Percentiles rank a stretch among this genome's conserved stretches.
Evolutionary conservation across 306 rosid species (phyloP).

Genomic region (Calophaca sinica): DNA sequence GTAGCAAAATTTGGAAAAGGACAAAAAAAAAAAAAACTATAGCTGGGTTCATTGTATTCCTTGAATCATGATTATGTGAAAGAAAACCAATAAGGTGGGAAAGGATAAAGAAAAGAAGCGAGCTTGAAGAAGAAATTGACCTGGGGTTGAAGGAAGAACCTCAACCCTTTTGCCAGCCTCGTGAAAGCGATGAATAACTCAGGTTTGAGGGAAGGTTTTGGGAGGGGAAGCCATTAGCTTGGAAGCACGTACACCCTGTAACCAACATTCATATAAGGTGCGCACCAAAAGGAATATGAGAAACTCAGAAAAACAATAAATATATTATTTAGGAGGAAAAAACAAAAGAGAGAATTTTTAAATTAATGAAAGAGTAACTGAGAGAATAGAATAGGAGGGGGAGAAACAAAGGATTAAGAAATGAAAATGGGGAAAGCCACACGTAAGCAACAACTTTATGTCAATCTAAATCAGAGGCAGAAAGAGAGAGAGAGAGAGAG

Average conservation of each 20-base stretch:
- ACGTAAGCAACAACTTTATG: conserved; percentile 34
- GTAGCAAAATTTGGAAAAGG: not conserved
- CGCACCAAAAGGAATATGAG: not conserved
- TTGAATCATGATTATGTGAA: not conserved
- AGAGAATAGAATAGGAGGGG: conserved; percentile 1
- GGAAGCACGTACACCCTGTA: conserved; percentile 39
- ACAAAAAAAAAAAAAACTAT: not conserved
- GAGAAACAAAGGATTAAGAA: conserved; percentile 33
- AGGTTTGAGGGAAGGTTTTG: conserved; percentile 44
- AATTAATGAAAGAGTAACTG: not conserved
- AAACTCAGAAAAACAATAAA: conserved; percentile 28
- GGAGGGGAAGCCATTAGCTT: conserved; percentile 41
- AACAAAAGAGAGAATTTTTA: conserved; percentile 36
- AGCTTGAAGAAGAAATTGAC: conserved; percentile 47
- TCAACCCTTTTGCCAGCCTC: conserved; percentile 41
- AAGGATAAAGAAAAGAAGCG: not conserved
- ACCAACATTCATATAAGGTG: conserved; percentile 24
- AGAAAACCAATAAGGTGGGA: not conserved
- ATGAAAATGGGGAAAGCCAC: conserved; percentile 42
- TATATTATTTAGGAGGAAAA: conserved; percentile 41
- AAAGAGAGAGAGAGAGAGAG: not conserved
- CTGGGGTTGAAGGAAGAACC: conserved; percentile 57
- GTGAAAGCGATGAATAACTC: conserved; percentile 38
- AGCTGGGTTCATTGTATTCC: conserved; percentile 21
- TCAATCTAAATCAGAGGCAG: conserved; percentile 44